Percentiles rank a stretch among this genome's conserved stretches.
Evolutionary conservation across 257 asterid genomes (phyloP).

Genomic region (Solanum chilense): DNA sequence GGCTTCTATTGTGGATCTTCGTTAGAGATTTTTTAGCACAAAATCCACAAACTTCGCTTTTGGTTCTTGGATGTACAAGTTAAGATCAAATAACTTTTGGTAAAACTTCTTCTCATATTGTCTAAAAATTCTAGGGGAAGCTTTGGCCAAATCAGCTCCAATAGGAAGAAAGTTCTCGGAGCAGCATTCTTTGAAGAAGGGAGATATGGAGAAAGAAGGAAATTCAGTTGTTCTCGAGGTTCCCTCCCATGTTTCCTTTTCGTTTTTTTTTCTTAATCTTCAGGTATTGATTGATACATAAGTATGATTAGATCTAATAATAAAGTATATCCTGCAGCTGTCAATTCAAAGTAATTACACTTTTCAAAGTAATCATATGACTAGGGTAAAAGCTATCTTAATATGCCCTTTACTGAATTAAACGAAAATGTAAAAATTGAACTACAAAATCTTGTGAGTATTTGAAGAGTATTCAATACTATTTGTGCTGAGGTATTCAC

Average conservation of each 20-base stretch:
- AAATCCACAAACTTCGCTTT: not conserved
- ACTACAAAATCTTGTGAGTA: not conserved
- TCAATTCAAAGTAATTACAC: not conserved
- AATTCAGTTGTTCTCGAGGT: not conserved
- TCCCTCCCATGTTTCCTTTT: not conserved
- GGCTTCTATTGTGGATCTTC: not conserved
- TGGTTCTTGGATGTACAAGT: not conserved
- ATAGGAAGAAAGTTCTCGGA: not conserved
- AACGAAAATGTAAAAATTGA: not conserved
- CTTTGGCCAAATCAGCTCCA: not conserved
- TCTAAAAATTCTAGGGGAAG: not conserved
- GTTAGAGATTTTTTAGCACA: not conserved
- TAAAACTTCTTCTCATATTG: not conserved
- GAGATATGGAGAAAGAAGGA: not conserved
- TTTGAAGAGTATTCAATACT: not conserved
- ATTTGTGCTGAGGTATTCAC: not conserved
- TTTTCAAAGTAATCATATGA: not conserved
- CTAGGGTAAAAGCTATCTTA: not conserved
- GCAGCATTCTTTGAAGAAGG: not conserved
- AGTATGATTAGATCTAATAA: not conserved
- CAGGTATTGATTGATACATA: not conserved
- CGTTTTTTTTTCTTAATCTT: not conserved
- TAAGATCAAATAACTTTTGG: not conserved
- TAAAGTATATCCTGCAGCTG: not conserved
- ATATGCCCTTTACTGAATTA: not conserved